Evolutionary conservation across 2,329 filamentous ascomycete species (phyloP).

Genomic region (Lasiodiplodia citricola): DNA sequence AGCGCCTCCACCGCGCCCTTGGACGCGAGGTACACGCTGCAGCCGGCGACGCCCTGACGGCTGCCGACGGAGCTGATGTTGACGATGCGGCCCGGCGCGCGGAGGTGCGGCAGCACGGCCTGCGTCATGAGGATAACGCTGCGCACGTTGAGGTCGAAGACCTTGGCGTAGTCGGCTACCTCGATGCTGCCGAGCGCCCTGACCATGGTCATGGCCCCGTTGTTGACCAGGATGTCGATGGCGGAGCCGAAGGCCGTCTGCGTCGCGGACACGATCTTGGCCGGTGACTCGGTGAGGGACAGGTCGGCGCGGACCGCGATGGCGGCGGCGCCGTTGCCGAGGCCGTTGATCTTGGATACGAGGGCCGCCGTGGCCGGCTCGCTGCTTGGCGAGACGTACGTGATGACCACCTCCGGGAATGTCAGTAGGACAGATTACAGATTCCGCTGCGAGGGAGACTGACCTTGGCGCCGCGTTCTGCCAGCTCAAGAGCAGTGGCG

Average conservation of each 20-base stretch:
- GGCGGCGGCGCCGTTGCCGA: conserved; percentile 38
- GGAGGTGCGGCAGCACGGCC: conserved; percentile 64
- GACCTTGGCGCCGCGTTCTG: too few species aligned
- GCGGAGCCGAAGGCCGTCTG: conserved; percentile 66
- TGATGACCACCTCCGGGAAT: conserved; percentile 44
- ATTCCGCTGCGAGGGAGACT: too few species aligned
- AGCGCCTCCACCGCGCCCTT: conserved; percentile 77
- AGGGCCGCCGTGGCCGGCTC: conserved; percentile 40
- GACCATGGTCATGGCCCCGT: conserved; percentile 90
- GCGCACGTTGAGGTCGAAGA: conserved; percentile 93
- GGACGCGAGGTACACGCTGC: conserved; percentile 89
- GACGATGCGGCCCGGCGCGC: conserved; percentile 79
- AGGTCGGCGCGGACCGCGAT: conserved; percentile 82
- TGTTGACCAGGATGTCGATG: conserved; percentile 91
- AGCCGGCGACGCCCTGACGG: conserved; percentile 80
- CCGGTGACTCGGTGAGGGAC: conserved; percentile 85
- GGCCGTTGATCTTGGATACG: conserved; percentile 39
- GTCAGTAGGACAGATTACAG: too few species aligned
- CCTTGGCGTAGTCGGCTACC: conserved; percentile 79
- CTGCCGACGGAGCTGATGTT: conserved; percentile 94
- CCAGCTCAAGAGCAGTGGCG: too few species aligned
- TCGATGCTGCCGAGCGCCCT: conserved; percentile 85
- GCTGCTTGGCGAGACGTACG: conserved; percentile 50
- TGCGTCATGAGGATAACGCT: conserved; percentile 81
- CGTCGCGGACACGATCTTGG: conserved; percentile 59